These are phyloP conservation scores for Abrus precatorius DNA, from an alignment of 306 rosid species.

Conservation along the genomic window DNA sequence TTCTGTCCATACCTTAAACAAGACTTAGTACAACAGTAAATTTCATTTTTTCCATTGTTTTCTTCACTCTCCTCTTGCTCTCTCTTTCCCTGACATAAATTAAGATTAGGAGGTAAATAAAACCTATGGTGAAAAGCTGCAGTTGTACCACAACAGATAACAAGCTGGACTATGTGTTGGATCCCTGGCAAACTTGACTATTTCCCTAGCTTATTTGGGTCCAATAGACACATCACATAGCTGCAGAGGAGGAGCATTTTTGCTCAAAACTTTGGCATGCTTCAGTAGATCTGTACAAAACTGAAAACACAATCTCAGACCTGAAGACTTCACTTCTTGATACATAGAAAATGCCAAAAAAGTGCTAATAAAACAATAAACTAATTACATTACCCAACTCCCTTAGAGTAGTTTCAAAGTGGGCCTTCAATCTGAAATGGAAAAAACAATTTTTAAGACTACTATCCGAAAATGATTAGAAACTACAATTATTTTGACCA, in stretches of 20 bases:
- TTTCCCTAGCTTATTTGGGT: too few species aligned
- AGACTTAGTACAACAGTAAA: too few species aligned
- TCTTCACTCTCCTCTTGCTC: too few species aligned
- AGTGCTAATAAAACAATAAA: slow-evolving; percentile 37
- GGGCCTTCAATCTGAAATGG: slow-evolving; percentile 65
- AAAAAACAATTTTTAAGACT: background rate
- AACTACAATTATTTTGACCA: slow-evolving; percentile 1
- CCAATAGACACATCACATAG: background rate
- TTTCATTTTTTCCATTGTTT: too few species aligned
- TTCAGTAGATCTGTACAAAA: slow-evolving; percentile 67
- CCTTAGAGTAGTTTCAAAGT: slow-evolving; percentile 60
- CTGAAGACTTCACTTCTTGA: slow-evolving; percentile 1
- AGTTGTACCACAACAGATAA: background rate
- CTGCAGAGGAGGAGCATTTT: slow-evolving; percentile 39
- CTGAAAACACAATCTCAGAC: slow-evolving; percentile 36
- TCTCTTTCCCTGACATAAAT: too few species aligned
- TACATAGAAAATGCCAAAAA: background rate
- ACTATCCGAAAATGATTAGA: slow-evolving; percentile 7
- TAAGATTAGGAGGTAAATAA: too few species aligned
- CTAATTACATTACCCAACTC: slow-evolving; percentile 55
- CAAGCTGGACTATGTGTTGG: background rate
- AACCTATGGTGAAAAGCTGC: too few species aligned
- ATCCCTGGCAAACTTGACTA: too few species aligned
- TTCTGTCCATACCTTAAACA: too few species aligned
- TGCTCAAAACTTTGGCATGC: slow-evolving; percentile 72